Conservation (phyloP, 495 filamentous ascomycete species). For the Neurospora discreta region DNA sequence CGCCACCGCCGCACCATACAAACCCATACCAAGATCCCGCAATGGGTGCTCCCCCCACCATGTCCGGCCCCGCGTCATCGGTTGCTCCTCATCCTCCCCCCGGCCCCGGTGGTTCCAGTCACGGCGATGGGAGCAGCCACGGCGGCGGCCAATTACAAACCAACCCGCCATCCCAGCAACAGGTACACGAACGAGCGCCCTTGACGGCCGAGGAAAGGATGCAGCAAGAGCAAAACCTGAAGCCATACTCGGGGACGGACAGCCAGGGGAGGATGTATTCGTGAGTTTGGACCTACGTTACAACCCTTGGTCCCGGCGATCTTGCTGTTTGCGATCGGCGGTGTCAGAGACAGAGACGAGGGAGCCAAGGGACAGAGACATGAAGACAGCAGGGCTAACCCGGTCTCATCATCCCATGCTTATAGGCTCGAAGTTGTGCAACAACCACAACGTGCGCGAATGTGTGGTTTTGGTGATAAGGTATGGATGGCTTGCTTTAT, state of each 20-base stretch:
- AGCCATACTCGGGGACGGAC: conserved; percentile 19
- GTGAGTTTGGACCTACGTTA: conserved; percentile 11
- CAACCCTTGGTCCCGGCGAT: neutral
- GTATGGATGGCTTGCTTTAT: conserved; percentile 29
- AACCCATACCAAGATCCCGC: conserved; percentile 12
- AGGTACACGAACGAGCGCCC: conserved; percentile 12
- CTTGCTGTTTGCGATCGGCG: neutral
- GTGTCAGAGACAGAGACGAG: neutral
- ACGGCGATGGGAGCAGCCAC: neutral
- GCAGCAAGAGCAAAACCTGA: conserved; percentile 17
- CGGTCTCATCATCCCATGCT: neutral
- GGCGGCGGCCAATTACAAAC: neutral
- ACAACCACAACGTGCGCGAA: conserved; percentile 86
- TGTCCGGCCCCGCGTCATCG: neutral
- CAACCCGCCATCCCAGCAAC: conserved; percentile 4
- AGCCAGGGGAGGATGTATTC: conserved; percentile 16
- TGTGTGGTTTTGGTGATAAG: conserved; percentile 99
- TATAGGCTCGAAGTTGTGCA: conserved; percentile 73
- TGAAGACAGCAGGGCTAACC: neutral
- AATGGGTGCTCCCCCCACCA: neutral
- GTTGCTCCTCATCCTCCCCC: neutral
- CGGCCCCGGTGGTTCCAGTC: neutral
- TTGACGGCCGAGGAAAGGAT: conserved; percentile 19
- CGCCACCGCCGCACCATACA: neutral
- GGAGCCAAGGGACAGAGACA: neutral